Conservation (phyloP, 352 stramenopile species). For the Elongisporangium prolatum region DNA sequence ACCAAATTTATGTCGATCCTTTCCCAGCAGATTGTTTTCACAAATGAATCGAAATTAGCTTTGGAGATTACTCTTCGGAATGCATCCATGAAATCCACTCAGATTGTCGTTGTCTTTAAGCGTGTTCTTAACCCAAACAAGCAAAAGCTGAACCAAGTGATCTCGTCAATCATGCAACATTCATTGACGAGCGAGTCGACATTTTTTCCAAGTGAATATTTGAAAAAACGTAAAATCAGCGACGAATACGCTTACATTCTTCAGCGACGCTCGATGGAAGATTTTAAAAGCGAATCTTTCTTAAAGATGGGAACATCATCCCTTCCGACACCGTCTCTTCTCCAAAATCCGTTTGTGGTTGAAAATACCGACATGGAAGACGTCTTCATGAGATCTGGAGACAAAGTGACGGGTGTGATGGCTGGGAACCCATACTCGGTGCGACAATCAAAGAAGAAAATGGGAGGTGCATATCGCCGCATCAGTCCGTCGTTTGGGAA, state of each 20-base stretch:
- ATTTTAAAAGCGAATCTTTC: too few species aligned
- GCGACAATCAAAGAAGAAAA: too few species aligned
- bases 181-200: constrained; percentile 13
- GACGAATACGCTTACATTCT: constrained; percentile 76
- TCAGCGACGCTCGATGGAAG: constrained; percentile 31
- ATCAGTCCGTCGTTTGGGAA: not conserved
- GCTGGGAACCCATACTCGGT: too few species aligned
- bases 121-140: constrained; percentile 20
- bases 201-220: constrained; percentile 30
- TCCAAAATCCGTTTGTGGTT: constrained; percentile 49
- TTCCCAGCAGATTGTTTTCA: constrained; percentile 16
- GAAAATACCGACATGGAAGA: constrained; percentile 46
- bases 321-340: constrained; percentile 37
- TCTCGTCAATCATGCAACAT: constrained; percentile 6
- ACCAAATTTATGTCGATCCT: constrained; percentile 20
- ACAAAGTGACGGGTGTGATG: constrained; percentile 27
- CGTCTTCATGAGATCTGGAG: constrained; percentile 24
- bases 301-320: constrained; percentile 26
- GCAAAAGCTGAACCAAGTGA: constrained; percentile 16
- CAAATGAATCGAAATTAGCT: constrained; percentile 5
- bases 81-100: constrained; percentile 13
- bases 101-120: constrained; percentile 29
- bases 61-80: constrained; percentile 25
- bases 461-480: too few species aligned
- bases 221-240: constrained; percentile 58